Conservation (phyloP, 805 yeast species). For the Kluyveromyces wickerhamii region DNA sequence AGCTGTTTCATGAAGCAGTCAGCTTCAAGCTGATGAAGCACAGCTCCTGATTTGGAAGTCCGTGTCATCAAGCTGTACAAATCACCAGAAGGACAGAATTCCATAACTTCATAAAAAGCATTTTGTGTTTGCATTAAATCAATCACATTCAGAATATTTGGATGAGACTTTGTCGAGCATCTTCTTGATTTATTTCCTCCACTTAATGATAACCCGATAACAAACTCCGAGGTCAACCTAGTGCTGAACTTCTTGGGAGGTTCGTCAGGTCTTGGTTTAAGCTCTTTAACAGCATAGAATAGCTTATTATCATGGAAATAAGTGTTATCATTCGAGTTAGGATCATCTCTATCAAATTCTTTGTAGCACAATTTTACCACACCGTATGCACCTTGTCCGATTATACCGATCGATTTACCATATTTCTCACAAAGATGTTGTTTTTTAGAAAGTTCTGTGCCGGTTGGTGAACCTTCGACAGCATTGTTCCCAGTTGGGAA, state of each 20-base stretch:
- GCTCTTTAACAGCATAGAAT: constrained; percentile 83
- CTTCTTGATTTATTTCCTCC: constrained; percentile 30
- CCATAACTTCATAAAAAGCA: constrained; percentile 85
- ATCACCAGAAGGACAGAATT: constrained; percentile 83
- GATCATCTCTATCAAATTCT: constrained; percentile 10
- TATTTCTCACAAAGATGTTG: constrained; percentile 37
- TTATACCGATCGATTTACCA: constrained; percentile 44
- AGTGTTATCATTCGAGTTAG: constrained; percentile 31
- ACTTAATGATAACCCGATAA: constrained; percentile 73
- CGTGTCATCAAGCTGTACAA: constrained; percentile 49
- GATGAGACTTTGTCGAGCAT: constrained; percentile 15
- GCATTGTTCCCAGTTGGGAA: constrained; percentile 19
- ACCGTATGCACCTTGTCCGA: constrained; percentile 95
- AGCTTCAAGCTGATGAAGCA: constrained; percentile 57
- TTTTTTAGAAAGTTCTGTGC: too few relatives aligned
- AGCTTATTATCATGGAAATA: constrained; percentile 63
- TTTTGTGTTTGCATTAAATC: constrained; percentile 71
- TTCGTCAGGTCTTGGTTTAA: constrained; percentile 73
- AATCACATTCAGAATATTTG: constrained; percentile 68
- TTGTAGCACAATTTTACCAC: constrained; percentile 81
- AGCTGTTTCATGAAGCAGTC: constrained; percentile 89
- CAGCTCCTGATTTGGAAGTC: constrained; percentile 38
- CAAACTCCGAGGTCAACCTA: constrained; percentile 78
- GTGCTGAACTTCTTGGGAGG: constrained; percentile 90
- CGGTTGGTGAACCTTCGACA: constrained; percentile 12